Evolutionary conservation across 306 rosid species (phyloP), one percentile per base, ranked within the genome.

Genomic region (Ormosia emarginata): DNA sequence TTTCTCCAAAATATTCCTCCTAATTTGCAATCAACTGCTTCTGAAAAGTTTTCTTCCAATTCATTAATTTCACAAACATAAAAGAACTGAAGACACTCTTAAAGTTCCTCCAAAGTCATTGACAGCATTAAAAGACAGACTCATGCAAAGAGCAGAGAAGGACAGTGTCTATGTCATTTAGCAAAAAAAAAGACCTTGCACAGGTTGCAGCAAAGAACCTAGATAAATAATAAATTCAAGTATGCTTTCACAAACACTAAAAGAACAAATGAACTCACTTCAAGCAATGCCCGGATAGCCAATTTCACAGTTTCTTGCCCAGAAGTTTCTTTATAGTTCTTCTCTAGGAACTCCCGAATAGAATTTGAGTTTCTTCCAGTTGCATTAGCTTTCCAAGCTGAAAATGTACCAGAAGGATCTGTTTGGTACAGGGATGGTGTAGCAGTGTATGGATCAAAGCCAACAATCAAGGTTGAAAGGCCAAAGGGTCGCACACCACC

Each of bases 401-500:
- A 95, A 74, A 95, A 95, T 0, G 99, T 95, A 68, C 99, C 99
- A 32, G 99, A 95, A 79, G 98, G 99, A 75, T 95, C 99, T 3
- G 99, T 95, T 83, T 95, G 99, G 84, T 93, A 95, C 6, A 95
- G 83, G 24, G 98, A 78, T 0, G 99, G 99, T 8, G 91, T 8
- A 17, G 65, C 74, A 0, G 94, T 86, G 80, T 95, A 92, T 1
- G 99, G 99, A 83, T 95, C 99, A 76, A 95, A 95, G 12, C 99
- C 99, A 34, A 95, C 90, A 53, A 95, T 95, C 90, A 95, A 84
- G 37, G 98, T 95, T 3, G 99, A 95, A 64, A 93, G 97, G n/a
- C 99, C 99, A 85, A 95, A 95, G 5, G 99, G 99, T 46, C 99
- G 74, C 63, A 93, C 99, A 39, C 99, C 99, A 78, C 99, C 99